phyloP scores from a whole-genome alignment of 73 alveolate species.

The Paramecium primaurelia region DNA sequence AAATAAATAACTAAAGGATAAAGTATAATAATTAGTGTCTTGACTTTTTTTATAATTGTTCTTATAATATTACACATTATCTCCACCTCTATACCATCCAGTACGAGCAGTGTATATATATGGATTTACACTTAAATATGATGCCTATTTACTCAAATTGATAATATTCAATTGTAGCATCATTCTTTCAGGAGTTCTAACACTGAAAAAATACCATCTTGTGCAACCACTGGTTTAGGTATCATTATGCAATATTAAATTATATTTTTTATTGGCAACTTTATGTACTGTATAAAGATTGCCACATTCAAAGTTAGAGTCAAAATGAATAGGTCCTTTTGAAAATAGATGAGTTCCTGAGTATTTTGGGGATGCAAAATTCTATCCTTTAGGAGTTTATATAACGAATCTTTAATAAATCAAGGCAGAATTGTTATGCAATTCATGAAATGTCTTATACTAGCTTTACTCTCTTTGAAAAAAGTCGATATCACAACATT shows the following conservation, averaged over 20 bases:
- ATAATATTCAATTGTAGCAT: slow-evolving; percentile 65
- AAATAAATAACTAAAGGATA: background rate
- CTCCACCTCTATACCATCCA: slow-evolving; percentile 59
- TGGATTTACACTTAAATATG: background rate
- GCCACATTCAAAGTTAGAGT: slow-evolving; percentile 81
- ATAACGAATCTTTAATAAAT: background rate
- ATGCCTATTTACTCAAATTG: slow-evolving; percentile 59
- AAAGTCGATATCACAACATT: slow-evolving; percentile 31
- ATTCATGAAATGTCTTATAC: background rate
- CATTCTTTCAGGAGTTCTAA: slow-evolving; percentile 68
- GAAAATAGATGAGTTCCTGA: background rate
- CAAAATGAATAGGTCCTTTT: slow-evolving; percentile 65
- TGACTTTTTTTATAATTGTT: slow-evolving; percentile 4
- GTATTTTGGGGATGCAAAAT: background rate
- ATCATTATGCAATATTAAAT: slow-evolving; percentile 87
- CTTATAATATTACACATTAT: slow-evolving; percentile 37
- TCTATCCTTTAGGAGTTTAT: background rate
- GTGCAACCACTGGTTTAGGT: slow-evolving; percentile 94
- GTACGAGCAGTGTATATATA: slow-evolving; percentile 1
- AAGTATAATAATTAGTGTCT: background rate
- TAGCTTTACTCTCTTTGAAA: background rate
- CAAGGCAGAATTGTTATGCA: background rate
- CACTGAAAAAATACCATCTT: slow-evolving; percentile 93
- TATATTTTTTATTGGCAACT: slow-evolving; percentile 78
- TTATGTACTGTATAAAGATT: slow-evolving; percentile 65